phyloP scores from a whole-genome alignment of 352 stramenopile species.

The Phytopythium aichiense region DNA sequence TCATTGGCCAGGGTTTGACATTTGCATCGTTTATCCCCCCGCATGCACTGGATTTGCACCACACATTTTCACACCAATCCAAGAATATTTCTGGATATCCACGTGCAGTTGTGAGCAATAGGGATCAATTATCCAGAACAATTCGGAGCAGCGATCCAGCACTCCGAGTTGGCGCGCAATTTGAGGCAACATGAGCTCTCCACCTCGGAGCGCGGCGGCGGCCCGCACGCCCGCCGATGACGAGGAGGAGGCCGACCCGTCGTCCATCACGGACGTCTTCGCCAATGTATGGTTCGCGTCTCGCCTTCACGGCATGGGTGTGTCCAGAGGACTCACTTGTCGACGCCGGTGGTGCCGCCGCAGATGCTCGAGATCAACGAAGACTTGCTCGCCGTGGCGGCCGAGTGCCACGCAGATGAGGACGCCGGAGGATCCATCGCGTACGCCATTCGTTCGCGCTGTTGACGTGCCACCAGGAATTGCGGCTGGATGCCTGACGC shows the following conservation, averaged over 20 bases:
- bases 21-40: no score
- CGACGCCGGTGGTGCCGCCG: background rate
- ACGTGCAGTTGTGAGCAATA: no score
- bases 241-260: constrained; percentile 33
- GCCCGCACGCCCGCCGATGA: constrained; percentile 10
- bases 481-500: background rate
- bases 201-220: constrained; percentile 9
- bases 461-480: background rate
- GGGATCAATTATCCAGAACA: no score
- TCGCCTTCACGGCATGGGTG: background rate
- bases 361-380: constrained; percentile 78
- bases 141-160: no score
- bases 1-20: no score
- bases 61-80: no score
- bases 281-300: constrained; percentile 29
- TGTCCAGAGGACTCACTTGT: constrained; percentile 1
- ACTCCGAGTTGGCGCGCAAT: constrained; percentile 10
- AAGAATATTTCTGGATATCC: no score
- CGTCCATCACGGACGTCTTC: constrained; percentile 67
- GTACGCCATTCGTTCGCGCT: constrained; percentile 22
- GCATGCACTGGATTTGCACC: no score
- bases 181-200: constrained; percentile 2
- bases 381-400: constrained; percentile 56
- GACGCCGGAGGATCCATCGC: constrained; percentile 46
- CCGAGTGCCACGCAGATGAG: constrained; percentile 55